A percentile compares a stretch with the other conserved stretches of the same genome.
phyloP scores from a whole-genome alignment of 164 flowering plant genomes.

The Macadamia tetraphylla region DNA sequence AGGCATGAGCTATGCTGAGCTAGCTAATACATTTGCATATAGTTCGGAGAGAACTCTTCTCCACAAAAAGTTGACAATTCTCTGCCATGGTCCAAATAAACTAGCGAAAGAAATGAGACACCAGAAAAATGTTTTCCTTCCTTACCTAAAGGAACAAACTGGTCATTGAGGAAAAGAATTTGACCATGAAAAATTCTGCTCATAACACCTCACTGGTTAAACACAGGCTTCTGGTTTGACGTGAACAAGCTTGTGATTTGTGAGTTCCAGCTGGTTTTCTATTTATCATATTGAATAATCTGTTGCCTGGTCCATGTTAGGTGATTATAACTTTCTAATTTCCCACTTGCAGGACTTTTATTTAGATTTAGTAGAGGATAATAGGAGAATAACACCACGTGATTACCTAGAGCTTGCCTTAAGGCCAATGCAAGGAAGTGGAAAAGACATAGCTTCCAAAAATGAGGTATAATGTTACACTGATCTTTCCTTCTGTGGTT shows the following conservation, averaged over 20 bases:
- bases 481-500: neutral
- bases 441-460: slow-evolving; percentile 67
- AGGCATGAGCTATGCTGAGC: no score
- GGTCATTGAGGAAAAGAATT: no score
- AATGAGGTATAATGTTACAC: slow-evolving; percentile 64
- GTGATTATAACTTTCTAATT: neutral
- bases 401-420: slow-evolving; percentile 95
- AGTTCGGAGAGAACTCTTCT: no score
- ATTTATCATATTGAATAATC: neutral
- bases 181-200: no score
- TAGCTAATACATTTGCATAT: no score
- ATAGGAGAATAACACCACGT: slow-evolving; percentile 87
- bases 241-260: slow-evolving; percentile 1
- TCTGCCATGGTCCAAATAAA: no score
- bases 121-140: no score
- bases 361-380: slow-evolving; percentile 82
- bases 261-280: neutral
- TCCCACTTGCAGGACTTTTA: slow-evolving; percentile 71
- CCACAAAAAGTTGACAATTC: no score
- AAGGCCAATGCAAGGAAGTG: slow-evolving; percentile 80
- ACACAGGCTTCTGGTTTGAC: no score
- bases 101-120: no score
- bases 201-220: no score
- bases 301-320: neutral
- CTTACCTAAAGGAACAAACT: no score